Conservation (phyloP, 305 asterid species). For the Withania somnifera region DNA sequence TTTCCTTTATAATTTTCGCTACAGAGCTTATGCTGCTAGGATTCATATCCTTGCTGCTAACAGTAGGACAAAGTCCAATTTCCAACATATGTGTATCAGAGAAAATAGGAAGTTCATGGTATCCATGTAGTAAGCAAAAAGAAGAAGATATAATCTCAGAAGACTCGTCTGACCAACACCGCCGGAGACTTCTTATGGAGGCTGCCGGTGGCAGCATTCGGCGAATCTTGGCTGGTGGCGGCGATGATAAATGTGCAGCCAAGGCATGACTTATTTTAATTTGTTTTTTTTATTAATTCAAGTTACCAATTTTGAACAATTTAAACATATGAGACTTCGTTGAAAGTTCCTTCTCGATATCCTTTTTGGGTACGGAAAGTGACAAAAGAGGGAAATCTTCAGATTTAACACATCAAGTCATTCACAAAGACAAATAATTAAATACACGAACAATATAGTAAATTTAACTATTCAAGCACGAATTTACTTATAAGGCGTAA, state of each 20-base stretch:
- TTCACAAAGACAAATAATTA: background rate
- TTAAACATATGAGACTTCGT: background rate
- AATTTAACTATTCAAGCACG: background rate
- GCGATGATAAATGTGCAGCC: conserved; percentile 41
- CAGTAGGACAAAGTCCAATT: conserved; percentile 56
- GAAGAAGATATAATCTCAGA: conserved; percentile 3
- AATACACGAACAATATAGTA: background rate
- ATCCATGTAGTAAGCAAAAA: conserved; percentile 47
- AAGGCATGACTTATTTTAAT: conserved; percentile 22
- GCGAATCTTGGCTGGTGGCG: conserved; percentile 41
- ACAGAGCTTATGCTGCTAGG: conserved; percentile 81
- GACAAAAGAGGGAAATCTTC: background rate
- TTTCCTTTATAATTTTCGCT: background rate
- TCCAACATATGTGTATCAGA: conserved; percentile 51
- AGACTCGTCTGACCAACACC: background rate
- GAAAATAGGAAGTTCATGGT: conserved; percentile 53
- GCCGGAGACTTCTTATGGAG: conserved; percentile 35
- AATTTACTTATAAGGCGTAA: background rate
- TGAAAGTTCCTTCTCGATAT: background rate
- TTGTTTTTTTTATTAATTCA: background rate
- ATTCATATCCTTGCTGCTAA: conserved; percentile 64
- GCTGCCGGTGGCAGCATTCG: conserved; percentile 19
- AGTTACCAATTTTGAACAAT: background rate
- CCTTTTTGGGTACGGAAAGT: too few species aligned
- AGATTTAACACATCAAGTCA: background rate